Percentiles rank a stretch among this genome's conserved stretches.
phyloP scores from a whole-genome alignment of 345 rosid species.

The Hibiscus syriacus region DNA sequence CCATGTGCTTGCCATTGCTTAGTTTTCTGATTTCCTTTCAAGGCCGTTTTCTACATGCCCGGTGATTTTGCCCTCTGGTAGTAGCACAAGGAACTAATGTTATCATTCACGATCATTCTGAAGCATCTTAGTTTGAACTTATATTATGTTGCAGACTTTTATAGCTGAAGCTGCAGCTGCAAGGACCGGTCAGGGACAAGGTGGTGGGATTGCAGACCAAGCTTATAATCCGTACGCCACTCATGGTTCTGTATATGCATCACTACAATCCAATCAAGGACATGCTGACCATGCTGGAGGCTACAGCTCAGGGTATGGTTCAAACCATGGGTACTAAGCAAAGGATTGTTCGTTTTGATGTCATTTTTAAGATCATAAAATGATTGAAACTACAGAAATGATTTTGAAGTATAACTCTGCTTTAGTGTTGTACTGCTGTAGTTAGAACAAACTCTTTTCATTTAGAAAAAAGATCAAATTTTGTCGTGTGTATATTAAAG shows the following conservation, averaged over 20 bases:
- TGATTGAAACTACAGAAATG: neutral
- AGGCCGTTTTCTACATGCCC: neutral
- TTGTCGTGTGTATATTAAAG: neutral
- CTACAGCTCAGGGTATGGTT: constrained; percentile 60
- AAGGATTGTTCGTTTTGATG: neutral
- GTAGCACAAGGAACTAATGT: neutral
- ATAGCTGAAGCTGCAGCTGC: constrained; percentile 55
- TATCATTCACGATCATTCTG: neutral
- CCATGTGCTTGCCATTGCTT: neutral
- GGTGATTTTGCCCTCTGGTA: neutral
- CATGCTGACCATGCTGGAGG: constrained; percentile 51
- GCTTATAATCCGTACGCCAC: constrained; percentile 81
- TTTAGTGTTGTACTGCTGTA: constrained; percentile 11
- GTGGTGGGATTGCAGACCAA: constrained; percentile 59
- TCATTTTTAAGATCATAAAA: neutral
- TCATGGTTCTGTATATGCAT: constrained; percentile 70
- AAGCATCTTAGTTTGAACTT: neutral
- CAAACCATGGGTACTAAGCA: constrained; percentile 63
- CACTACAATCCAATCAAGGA: constrained; percentile 69
- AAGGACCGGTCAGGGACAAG: neutral
- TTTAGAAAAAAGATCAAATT: neutral
- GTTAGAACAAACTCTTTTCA: constrained; percentile 8
- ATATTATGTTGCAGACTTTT: constrained; percentile 63
- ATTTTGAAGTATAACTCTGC: neutral
- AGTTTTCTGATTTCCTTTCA: neutral